Base-by-base conservation (phyloP, 2,329 filamentous ascomycete species). In the Chrysoporthe puriensis region DNA sequence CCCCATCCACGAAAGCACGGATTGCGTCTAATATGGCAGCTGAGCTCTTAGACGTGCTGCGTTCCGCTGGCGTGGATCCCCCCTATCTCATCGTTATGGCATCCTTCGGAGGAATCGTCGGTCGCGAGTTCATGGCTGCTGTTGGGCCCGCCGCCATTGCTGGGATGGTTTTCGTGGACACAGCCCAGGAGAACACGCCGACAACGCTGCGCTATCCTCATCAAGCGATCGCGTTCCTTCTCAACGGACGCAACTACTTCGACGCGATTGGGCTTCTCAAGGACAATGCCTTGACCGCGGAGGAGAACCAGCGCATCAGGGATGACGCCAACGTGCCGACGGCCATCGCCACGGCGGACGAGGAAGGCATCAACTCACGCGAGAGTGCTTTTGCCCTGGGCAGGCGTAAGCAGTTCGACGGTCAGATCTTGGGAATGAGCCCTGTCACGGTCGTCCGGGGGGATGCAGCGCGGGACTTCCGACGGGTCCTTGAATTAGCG, bases 181-280 rank as follows among this genome's bases (percentile, higher is more conserved):
- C 63, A 8, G 58, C 46, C 42, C 63, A 65, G 32, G 54, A 65
- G n/a, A 59, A 59, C 18, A 50, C 63, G 3, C 26, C 57, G 1
- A 48, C 42, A 21, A 42, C 14, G 34, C 21, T 59, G 8, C 16
- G 40, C 2, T 43, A 58, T 26, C 63, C 63, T 1, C 52, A 58
- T 5, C 52, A 58, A 16, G 42, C 62, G 5, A 54, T 64, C 18
- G 18, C 32, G 26, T 21, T 36, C 9, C 43, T 59, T 21, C 63
- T n/a, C 52, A 64, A 4, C 56, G 54, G 13, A 2, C 57, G 54
- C 42, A 40, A 4, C 18, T 64, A 21, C 43, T 34, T 64, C 26
- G 63, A 64, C 16, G 57, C 57, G 21, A 64, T 46, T n/a, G 63
- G 63, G 14, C n/a, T 64, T 14, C n/a, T 64, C 16, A 36, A 43